Evolutionary conservation across 352 stramenopile genomes (phyloP).

Genomic region (Phytophthora sansomeana): DNA sequence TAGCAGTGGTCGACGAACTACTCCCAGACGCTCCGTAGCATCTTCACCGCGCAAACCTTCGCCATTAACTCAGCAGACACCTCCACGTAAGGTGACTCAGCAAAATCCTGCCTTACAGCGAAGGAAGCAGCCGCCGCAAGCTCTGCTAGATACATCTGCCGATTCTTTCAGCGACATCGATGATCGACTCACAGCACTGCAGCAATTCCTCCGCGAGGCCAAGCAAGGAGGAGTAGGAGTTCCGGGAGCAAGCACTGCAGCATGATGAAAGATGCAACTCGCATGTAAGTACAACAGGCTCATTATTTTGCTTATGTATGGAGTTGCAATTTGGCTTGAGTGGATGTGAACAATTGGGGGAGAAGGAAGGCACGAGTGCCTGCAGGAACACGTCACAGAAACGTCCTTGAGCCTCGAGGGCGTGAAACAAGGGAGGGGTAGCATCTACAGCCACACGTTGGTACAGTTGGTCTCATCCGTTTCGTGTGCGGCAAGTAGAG

Average conservation of each 20-base stretch:
- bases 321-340: constrained; percentile 23
- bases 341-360: constrained; percentile 16
- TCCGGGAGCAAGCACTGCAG: constrained; percentile 25
- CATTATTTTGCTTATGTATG: constrained; percentile 31
- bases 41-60: constrained; percentile 19
- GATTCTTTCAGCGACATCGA: constrained; percentile 90
- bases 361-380: constrained; percentile 1
- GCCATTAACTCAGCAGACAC: constrained; percentile 12
- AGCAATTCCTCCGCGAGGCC: constrained; percentile 84
- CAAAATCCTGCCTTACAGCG: constrained; percentile 13
- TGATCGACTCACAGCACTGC: constrained; percentile 79
- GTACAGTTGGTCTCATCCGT: constrained; percentile 22
- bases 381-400: constrained; percentile 13
- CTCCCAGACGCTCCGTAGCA: not conserved
- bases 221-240: constrained; percentile 55
- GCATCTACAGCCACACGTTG: constrained; percentile 38
- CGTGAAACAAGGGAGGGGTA: constrained; percentile 5
- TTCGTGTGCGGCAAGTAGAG: constrained; percentile 33
- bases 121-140: constrained; percentile 36
- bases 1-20: not conserved
- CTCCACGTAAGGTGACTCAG: constrained; percentile 9
- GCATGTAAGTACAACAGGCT: constrained; percentile 40
- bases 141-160: constrained; percentile 66
- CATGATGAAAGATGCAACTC: constrained; percentile 23
- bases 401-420: constrained; percentile 19